A percentile compares a stretch with the other conserved stretches of the same genome.
phyloP scores from a whole-genome alignment of 176 grass and related monocot genomes.

The Triticum monococcum region DNA sequence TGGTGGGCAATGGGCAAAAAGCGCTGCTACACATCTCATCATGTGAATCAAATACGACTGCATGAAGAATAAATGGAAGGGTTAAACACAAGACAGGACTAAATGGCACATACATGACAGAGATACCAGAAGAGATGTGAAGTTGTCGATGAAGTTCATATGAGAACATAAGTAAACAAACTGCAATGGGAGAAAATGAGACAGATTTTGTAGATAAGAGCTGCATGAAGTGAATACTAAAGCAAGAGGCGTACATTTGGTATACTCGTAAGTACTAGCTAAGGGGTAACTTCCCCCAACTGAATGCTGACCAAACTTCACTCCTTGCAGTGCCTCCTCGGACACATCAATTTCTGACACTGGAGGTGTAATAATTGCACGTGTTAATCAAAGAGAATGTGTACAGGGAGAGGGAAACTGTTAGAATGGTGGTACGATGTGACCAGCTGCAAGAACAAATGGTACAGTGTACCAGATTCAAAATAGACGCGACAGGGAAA shows the following conservation, averaged over 20 bases:
- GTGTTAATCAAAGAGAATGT: conserved; percentile 6
- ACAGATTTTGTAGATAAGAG: neutral
- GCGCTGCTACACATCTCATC: neutral
- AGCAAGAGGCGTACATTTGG: conserved; percentile 61
- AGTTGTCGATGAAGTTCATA: conserved; percentile 83
- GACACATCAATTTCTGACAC: conserved; percentile 56
- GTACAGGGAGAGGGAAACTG: neutral
- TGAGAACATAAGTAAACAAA: conserved; percentile 82
- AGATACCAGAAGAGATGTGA: conserved; percentile 52
- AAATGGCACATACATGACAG: conserved; percentile 62
- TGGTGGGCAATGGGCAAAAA: neutral
- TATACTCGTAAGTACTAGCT: conserved; percentile 75
- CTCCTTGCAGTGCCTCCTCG: conserved; percentile 43
- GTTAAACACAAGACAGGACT: neutral
- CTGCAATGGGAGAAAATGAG: conserved; percentile 26
- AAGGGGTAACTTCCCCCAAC: conserved; percentile 35
- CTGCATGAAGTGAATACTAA: conserved; percentile 4
- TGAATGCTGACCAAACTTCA: conserved; percentile 41
- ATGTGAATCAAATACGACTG: neutral
- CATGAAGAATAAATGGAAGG: neutral
- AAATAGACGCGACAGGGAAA: neutral
- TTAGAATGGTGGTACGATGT: neutral
- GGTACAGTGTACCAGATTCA: neutral
- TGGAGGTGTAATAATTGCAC: conserved; percentile 31
- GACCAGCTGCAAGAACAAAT: neutral